Evolutionary conservation across 2,329 filamentous ascomycete genomes (phyloP).

Genomic region (Sclerotinia subarctica): DNA sequence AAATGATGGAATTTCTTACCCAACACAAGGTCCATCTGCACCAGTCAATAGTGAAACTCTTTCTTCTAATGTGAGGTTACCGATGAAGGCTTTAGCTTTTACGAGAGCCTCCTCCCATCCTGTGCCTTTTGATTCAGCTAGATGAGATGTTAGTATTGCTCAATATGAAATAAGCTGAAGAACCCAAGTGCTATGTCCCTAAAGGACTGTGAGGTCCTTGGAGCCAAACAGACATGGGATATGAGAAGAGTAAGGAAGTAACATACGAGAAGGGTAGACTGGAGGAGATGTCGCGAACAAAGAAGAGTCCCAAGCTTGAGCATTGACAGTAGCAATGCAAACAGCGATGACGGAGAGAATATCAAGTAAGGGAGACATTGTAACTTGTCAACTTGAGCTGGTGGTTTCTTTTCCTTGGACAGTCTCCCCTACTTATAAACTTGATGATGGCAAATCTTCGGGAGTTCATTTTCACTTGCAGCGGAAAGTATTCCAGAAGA

Average conservation of each 20-base stretch:
- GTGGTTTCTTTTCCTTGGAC: background rate
- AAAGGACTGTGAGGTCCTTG: background rate
- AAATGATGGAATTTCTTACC: constrained; percentile 20
- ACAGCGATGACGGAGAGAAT: constrained; percentile 8
- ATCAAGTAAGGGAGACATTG: constrained; percentile 18
- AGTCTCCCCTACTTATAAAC: background rate
- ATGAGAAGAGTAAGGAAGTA: background rate
- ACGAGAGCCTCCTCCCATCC: constrained; percentile 65
- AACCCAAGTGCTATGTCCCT: background rate
- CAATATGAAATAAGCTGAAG: background rate
- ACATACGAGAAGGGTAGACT: constrained; percentile 35
- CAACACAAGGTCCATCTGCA: constrained; percentile 21
- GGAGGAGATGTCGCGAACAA: constrained; percentile 22
- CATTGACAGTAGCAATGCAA: constrained; percentile 18
- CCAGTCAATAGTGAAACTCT: constrained; percentile 50
- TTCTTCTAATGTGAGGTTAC: constrained; percentile 72
- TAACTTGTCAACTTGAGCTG: constrained; percentile 10
- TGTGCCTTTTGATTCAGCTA: constrained; percentile 21
- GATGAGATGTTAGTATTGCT: constrained; percentile 23
- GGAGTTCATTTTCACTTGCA: background rate
- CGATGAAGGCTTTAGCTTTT: constrained; percentile 65
- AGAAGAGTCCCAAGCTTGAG: constrained; percentile 14
- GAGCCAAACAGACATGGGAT: background rate
- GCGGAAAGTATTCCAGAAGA: background rate
- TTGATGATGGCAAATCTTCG: constrained; percentile 10